Conservation (phyloP, 768 basidiomycete genomes). For the Coprinellus aureogranulatus region DNA sequence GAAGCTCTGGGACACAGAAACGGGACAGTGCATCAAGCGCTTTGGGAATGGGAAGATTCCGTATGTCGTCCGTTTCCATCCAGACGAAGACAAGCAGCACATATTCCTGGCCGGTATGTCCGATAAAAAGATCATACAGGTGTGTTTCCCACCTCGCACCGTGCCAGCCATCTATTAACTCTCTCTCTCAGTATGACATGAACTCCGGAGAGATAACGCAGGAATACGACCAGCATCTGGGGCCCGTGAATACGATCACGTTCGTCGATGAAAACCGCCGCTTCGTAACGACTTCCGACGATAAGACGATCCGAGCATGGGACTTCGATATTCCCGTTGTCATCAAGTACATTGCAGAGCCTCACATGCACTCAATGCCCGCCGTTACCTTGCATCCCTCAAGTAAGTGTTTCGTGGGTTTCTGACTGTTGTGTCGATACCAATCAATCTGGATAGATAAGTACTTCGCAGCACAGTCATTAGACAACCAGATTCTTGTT, state of each 20-base stretch:
- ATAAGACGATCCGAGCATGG: slow-evolving; percentile 99
- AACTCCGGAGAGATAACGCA: slow-evolving; percentile 93
- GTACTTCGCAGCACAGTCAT: slow-evolving; percentile 95
- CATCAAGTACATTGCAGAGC: slow-evolving; percentile 99
- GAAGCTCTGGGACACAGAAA: slow-evolving; percentile 99
- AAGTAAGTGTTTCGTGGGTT: slow-evolving; percentile 51
- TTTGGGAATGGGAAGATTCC: slow-evolving; percentile 98
- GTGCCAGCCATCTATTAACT: not conserved
- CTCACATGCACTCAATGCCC: slow-evolving; percentile 99
- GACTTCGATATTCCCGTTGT: slow-evolving; percentile 99
- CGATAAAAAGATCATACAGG: slow-evolving; percentile 99
- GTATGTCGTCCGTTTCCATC: slow-evolving; percentile 93
- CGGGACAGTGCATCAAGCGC: slow-evolving; percentile 93
- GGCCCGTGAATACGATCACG: slow-evolving; percentile 97
- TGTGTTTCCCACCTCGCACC: slow-evolving; percentile 30
- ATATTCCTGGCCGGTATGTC: slow-evolving; percentile 98
- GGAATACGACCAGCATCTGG: slow-evolving; percentile 98
- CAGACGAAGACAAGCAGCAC: slow-evolving; percentile 93
- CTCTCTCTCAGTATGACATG: slow-evolving; percentile 79
- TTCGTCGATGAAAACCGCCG: slow-evolving; percentile 98
- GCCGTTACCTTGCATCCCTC: slow-evolving; percentile 94
- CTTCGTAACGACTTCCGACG: slow-evolving; percentile 97
- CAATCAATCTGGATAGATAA: slow-evolving; percentile 53
- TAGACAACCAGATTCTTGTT: slow-evolving; percentile 97
- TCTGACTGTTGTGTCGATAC: slow-evolving; percentile 4